Evolutionary conservation across 2,329 filamentous ascomycete species (phyloP).

Genomic region (Helotiales sp.): DNA sequence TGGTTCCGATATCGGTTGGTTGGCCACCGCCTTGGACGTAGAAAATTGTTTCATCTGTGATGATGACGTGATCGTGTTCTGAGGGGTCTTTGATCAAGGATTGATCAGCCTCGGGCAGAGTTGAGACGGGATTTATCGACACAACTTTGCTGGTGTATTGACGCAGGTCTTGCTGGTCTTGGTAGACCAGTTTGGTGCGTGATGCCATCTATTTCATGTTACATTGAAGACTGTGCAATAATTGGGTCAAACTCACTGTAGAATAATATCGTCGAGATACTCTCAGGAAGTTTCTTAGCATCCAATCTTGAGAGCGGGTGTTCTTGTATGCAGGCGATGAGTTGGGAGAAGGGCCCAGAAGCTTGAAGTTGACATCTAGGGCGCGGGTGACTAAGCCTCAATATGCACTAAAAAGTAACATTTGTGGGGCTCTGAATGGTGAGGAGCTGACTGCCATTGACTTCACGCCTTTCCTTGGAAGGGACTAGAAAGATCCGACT

Average conservation of each 20-base stretch:
- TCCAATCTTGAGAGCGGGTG: neutral
- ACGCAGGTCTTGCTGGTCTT: slow-evolving; percentile 9
- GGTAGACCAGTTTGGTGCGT: slow-evolving; percentile 11
- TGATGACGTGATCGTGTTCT: slow-evolving; percentile 55
- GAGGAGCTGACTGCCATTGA: no score
- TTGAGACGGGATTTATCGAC: slow-evolving; percentile 18
- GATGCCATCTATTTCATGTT: neutral
- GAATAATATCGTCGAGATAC: neutral
- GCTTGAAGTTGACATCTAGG: neutral
- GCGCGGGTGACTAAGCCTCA: neutral
- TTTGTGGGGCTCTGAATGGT: neutral
- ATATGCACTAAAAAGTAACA: neutral
- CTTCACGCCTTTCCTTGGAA: no score
- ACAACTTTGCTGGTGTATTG: slow-evolving; percentile 10
- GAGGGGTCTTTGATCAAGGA: slow-evolving; percentile 57
- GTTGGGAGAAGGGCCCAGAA: no score
- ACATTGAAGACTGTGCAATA: neutral
- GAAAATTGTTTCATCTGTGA: slow-evolving; percentile 69
- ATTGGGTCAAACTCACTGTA: neutral
- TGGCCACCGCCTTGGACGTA: slow-evolving; percentile 76
- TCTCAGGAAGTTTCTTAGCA: neutral
- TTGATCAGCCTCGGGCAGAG: slow-evolving; percentile 24
- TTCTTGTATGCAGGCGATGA: neutral
- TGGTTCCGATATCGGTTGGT: slow-evolving; percentile 64
- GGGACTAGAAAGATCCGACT: no score